These are phyloP conservation scores for Golubevia sp. DNA, from an alignment of 1,284 basidiomycete species.

Conservation along the genomic window DNA sequence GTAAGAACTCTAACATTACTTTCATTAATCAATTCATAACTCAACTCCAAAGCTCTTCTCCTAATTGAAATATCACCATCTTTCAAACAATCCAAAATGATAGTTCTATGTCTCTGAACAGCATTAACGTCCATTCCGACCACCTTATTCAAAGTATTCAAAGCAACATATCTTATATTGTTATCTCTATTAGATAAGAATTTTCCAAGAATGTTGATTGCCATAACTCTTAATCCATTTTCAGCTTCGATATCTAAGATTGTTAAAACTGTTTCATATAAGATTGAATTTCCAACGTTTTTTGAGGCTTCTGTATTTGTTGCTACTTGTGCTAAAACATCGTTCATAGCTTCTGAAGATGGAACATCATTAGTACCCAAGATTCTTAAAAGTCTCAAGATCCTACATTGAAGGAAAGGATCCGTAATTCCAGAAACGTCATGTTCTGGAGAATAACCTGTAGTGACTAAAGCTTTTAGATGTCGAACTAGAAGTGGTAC, in stretches of 20 bases:
- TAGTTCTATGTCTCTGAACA: slow-evolving; percentile 95
- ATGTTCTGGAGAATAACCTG: slow-evolving; percentile 97
- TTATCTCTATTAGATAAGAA: slow-evolving; percentile 98
- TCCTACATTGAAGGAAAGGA: slow-evolving; percentile 96
- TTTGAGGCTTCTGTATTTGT: slow-evolving; percentile 98
- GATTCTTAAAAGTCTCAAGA: slow-evolving; percentile 86
- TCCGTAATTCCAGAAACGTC: slow-evolving; percentile 99
- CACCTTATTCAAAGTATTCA: slow-evolving; percentile 98
- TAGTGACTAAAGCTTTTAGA: slow-evolving; percentile 91
- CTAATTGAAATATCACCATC: slow-evolving; percentile 99
- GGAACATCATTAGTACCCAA: slow-evolving; percentile 83
- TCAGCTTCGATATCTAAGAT: slow-evolving; percentile 99
- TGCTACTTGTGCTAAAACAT: slow-evolving; percentile 96
- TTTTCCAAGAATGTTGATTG: slow-evolving; percentile 98
- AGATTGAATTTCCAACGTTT: slow-evolving; percentile 96
- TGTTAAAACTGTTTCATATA: slow-evolving; percentile 96
- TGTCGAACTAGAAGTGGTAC: slow-evolving; percentile 93
- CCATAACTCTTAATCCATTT: slow-evolving; percentile 93
- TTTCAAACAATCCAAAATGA: slow-evolving; percentile 94
- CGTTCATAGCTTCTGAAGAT: slow-evolving; percentile 96
- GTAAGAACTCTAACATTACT: slow-evolving; percentile 90
- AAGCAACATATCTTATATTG: slow-evolving; percentile 98
- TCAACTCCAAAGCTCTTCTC: slow-evolving; percentile 91
- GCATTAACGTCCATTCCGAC: slow-evolving; percentile 98
- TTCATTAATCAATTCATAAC: slow-evolving; percentile 96